Percentiles rank a stretch among this genome's conserved stretches.
Evolutionary conservation across 345 rosid genomes (phyloP).

Genomic region (Populus pruinosa): DNA sequence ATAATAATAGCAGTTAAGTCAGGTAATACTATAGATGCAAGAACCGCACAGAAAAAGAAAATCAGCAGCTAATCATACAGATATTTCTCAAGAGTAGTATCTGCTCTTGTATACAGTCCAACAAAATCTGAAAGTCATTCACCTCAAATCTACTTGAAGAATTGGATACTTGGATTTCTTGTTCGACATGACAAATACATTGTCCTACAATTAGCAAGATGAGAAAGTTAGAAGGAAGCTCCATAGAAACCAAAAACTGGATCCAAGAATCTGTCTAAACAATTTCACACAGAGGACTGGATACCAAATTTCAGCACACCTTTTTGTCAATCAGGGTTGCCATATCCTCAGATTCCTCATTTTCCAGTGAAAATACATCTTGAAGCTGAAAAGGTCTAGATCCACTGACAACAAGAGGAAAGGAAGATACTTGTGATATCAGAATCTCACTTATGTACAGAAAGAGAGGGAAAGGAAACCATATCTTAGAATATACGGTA

Average conservation of each 20-base stretch:
- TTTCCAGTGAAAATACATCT: slow-evolving; percentile 89
- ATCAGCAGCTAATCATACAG: not conserved
- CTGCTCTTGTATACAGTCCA: not conserved
- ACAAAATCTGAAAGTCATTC: slow-evolving; percentile 9
- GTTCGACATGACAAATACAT: slow-evolving; percentile 95
- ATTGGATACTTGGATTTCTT: slow-evolving; percentile 95
- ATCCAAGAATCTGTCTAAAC: not conserved
- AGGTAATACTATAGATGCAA: not conserved
- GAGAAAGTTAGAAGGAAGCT: not conserved
- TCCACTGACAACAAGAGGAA: slow-evolving; percentile 40
- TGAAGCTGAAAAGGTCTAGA: slow-evolving; percentile 82
- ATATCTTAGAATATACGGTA: not conserved
- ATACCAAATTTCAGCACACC: slow-evolving; percentile 33
- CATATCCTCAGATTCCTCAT: slow-evolving; percentile 88
- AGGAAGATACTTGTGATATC: not conserved
- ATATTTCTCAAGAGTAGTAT: not conserved
- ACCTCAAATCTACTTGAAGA: slow-evolving; percentile 99
- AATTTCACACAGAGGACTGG: not conserved
- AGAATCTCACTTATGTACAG: not conserved
- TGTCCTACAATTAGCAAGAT: slow-evolving; percentile 53
- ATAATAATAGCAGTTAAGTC: not conserved
- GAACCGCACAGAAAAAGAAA: not conserved
- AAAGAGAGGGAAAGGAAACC: not conserved
- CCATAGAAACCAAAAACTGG: not conserved
- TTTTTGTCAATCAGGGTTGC: slow-evolving; percentile 89